Evolutionary conservation across 768 basidiomycete species (phyloP), one percentile per base, ranked within the genome.

Genomic region (Lactarius pseudohatsudake): DNA sequence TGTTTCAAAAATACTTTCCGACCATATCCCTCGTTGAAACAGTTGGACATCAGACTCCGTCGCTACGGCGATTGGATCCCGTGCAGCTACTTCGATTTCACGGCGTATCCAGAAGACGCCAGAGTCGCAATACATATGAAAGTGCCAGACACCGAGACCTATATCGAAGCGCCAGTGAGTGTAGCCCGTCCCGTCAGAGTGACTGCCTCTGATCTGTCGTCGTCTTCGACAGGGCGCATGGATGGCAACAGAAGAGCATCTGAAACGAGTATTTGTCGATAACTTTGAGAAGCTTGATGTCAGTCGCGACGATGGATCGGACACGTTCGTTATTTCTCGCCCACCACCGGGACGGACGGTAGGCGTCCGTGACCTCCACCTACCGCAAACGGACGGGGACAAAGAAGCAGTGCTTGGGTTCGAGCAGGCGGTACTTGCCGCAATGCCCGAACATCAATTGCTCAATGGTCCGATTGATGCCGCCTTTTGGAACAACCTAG

Each of bases 21-120:
- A 28, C 61, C 45, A 3, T 62, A 62, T 62, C 61, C 61, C 38
- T 40, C 54, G 11, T 41, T 62, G 53, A 53, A 62, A 40, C 50
- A 20, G 22, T 20, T 62, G 16, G 36, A 54, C n/a, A 36, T 62
- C 36, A 26, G 26, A 20, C 26, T 55, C 53, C 15, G 28, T 16
- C 28, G 22, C 13, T 62, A 41, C 38, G 38, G n/a, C 7, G 18
- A 40, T 26, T 40, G 18, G 38, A 20, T 62, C 18, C 61, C 61
- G 22, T 18, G 22, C 22, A 10, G 26, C 50, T 62, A 41, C 53
- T 62, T 62, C 53, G 61, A 62, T 32, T 62, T 55, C 38, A 62
- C 53, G 26, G 20, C 15, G 38, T 38, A 41, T 28, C 61, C 61
- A 40, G 38, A 62, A 18, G 45, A 50, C 11, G 20, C 53, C 5